Conservation (phyloP, 169 alveolate genomes). For the Babesia bovis region DNA sequence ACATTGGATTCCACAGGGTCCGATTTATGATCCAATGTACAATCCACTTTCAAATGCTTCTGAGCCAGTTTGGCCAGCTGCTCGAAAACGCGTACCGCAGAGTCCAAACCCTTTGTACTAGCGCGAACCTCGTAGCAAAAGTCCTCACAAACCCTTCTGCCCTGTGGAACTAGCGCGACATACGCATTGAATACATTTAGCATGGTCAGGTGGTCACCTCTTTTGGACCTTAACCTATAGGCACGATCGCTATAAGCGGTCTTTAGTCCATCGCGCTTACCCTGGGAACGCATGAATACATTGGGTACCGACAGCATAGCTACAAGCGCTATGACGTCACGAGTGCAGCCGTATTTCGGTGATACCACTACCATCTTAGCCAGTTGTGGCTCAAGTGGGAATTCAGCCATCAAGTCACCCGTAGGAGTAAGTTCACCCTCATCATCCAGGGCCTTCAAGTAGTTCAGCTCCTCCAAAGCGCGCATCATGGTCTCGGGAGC, state of each 20-base stretch:
- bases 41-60: slow-evolving; percentile 70
- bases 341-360: slow-evolving; percentile 82
- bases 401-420: slow-evolving; percentile 96
- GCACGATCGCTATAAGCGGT: slow-evolving; percentile 91
- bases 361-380: slow-evolving; percentile 89
- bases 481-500: slow-evolving; percentile 98
- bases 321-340: slow-evolving; percentile 88
- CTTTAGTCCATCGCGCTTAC: slow-evolving; percentile 69
- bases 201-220: slow-evolving; percentile 97
- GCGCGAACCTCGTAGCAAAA: slow-evolving; percentile 89
- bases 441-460: slow-evolving; percentile 96
- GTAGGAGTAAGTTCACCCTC: slow-evolving; percentile 96
- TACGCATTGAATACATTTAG: slow-evolving; percentile 81
- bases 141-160: slow-evolving; percentile 77
- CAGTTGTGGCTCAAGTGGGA: slow-evolving; percentile 99
- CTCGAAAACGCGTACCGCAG: slow-evolving; percentile 89
- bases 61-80: slow-evolving; percentile 85
- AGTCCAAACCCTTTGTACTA: slow-evolving; percentile 86
- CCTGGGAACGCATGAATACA: slow-evolving; percentile 92
- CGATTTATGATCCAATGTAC: neutral
- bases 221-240: slow-evolving; percentile 87
- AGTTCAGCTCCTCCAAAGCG: slow-evolving; percentile 94
- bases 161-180: slow-evolving; percentile 21
- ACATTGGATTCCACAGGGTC: neutral
- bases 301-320: slow-evolving; percentile 92